A percentile compares a stretch with the other conserved stretches of the same genome.
phyloP scores from a whole-genome alignment of 2,329 filamentous ascomycete species.

The Bipolaris victoriae region DNA sequence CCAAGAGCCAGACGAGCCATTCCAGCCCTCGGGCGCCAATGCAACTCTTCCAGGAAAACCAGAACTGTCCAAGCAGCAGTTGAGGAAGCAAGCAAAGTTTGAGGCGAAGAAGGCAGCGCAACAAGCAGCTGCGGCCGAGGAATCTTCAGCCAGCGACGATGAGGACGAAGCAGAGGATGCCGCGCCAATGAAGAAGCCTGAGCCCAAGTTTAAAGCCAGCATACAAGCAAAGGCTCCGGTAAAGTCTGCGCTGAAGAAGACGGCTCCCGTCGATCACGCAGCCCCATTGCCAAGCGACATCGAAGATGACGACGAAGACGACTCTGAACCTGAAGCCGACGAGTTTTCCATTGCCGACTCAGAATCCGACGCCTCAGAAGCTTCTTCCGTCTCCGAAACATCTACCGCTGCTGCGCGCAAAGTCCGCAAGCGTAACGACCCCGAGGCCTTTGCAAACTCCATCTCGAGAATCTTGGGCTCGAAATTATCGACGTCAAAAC shows the following conservation, averaged over 20 bases:
- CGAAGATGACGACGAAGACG: conserved; percentile 18
- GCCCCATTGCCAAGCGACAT: conserved; percentile 36
- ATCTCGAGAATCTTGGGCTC: conserved; percentile 91
- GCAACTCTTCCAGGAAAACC: conserved; percentile 22
- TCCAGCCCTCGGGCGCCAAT: conserved; percentile 34
- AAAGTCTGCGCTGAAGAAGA: conserved; percentile 35
- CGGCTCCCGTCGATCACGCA: conserved; percentile 36
- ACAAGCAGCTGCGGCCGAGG: conserved; percentile 16
- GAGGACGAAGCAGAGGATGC: conserved; percentile 3
- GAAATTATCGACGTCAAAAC: conserved; percentile 81
- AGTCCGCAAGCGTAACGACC: conserved; percentile 89
- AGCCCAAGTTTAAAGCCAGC: conserved; percentile 31
- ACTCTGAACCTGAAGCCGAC: conserved; percentile 46
- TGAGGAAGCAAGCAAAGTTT: conserved; percentile 26
- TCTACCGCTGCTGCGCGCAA: conserved; percentile 44
- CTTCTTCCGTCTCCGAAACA: conserved; percentile 41
- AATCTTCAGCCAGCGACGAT: conserved; percentile 18
- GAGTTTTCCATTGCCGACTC: conserved; percentile 43
- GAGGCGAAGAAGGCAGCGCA: conserved; percentile 24
- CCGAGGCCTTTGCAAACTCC: conserved; percentile 86
- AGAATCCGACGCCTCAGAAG: conserved; percentile 46
- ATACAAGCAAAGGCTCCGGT: conserved; percentile 23
- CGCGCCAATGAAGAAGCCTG: conserved; percentile 20
- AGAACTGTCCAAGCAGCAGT: conserved; percentile 21
- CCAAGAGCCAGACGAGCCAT: conserved; percentile 34